Percentiles rank a stretch among this genome's conserved stretches.
These are phyloP conservation scores for Scedosporium dehoogii DNA, from an alignment of 2,329 filamentous ascomycete species.

Conservation along the genomic window DNA sequence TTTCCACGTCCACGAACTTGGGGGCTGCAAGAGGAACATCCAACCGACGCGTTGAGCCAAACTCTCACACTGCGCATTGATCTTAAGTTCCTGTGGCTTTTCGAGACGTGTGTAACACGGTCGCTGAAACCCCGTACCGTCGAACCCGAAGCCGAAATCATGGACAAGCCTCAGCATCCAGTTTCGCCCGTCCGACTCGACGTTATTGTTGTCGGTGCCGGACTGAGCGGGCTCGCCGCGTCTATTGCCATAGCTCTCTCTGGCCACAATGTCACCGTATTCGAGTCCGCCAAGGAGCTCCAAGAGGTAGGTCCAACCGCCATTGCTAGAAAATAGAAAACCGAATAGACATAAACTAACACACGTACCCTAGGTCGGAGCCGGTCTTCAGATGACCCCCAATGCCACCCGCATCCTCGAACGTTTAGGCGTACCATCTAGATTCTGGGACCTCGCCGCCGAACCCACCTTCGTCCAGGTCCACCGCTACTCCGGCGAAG, in stretches of 20 bases:
- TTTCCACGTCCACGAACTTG: too few relatives aligned
- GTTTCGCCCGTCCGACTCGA: conserved; percentile 14
- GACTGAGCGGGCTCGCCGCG: conserved; percentile 10
- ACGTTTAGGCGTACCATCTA: conserved; percentile 36
- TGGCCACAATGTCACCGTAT: conserved; percentile 13
- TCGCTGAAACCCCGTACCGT: too few relatives aligned
- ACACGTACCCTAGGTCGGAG: conserved; percentile 13
- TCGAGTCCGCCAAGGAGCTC: conserved; percentile 13
- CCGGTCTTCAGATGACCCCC: conserved; percentile 20
- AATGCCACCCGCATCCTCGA: conserved; percentile 27
- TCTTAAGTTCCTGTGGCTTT: too few relatives aligned
- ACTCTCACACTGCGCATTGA: background rate
- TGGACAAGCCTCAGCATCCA: background rate
- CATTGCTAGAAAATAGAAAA: background rate
- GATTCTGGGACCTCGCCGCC: conserved; percentile 25
- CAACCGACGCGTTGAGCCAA: too few relatives aligned
- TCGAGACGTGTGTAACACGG: too few relatives aligned
- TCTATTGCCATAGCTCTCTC: conserved; percentile 17
- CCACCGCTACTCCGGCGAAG: conserved; percentile 39
- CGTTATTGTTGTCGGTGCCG: conserved; percentile 17
- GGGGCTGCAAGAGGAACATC: too few relatives aligned
- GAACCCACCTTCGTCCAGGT: conserved; percentile 39
- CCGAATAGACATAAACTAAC: conserved; percentile 1
- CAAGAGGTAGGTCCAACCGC: conserved; percentile 4
- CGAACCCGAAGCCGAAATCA: too few relatives aligned